Conservation (phyloP, 176 grass and related monocot species). For the Aechmea fasciata region DNA sequence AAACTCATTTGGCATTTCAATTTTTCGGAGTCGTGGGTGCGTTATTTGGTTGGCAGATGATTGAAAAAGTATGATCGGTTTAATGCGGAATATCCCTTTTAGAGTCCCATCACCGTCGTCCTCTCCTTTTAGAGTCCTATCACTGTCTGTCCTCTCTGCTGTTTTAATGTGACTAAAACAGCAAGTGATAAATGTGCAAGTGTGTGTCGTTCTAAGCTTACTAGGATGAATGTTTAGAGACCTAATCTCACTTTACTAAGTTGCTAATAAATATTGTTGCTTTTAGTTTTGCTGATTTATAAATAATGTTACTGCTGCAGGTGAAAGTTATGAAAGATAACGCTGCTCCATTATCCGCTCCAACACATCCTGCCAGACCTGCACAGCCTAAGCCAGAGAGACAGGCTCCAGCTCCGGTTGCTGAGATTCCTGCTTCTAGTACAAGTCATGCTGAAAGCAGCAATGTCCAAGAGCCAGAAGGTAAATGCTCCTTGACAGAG, state of each 20-base stretch:
- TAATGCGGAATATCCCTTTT: not conserved
- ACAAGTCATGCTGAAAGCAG: conserved; percentile 39
- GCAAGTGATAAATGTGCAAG: not conserved
- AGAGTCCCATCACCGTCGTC: not conserved
- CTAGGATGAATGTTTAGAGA: not conserved
- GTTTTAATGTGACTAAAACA: not conserved
- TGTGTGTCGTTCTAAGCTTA: not conserved
- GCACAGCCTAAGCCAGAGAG: conserved; percentile 43
- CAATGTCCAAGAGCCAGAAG: conserved; percentile 70
- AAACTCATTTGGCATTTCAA: too few relatives aligned
- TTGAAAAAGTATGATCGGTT: not conserved
- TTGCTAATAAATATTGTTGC: too few relatives aligned
- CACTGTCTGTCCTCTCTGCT: not conserved
- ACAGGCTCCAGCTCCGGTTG: conserved; percentile 25
- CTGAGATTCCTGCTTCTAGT: conserved; percentile 51
- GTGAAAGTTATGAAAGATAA: conserved; percentile 77
- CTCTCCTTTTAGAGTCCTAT: not conserved
- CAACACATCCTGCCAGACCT: conserved; percentile 34
- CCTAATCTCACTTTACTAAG: too few relatives aligned
- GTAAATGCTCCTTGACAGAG: conserved; percentile 26
- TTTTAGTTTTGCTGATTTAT: not conserved
- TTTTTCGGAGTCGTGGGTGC: too few relatives aligned
- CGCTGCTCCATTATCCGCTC: conserved; percentile 10
- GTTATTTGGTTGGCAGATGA: not conserved
- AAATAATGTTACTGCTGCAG: conserved; percentile 30